Evolutionary conservation across 2,329 filamentous ascomycete genomes (phyloP), one percentile per base, ranked within the genome.

Genomic region (Sclerotinia subarctica): DNA sequence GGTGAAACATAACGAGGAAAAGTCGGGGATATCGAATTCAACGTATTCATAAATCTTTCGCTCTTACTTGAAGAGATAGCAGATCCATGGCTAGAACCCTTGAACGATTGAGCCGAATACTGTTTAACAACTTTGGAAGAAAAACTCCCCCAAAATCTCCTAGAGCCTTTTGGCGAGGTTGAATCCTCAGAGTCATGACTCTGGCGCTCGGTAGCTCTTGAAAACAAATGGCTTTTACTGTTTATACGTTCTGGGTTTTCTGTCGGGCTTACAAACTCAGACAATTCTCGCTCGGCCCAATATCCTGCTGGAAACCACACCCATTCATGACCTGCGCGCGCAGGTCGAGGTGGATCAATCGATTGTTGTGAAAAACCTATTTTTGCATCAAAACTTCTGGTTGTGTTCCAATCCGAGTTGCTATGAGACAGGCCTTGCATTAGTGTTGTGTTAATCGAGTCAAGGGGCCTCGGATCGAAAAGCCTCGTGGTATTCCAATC

Each of bases 231-330:
- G 2, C 26, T n/a, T 62, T 62, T 67, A 17, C 46, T 53, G 35
- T 44, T 67, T 46, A 24, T 63, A 17, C 47, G 47, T 17, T 63
- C 58, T 29, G 32, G 35, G 21, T 29, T 53, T 7, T 21, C 49
- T 29, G 35, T 29, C 17, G 29, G 44, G 56, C 10, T 19, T 44
- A 62, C 35, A 42, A 42, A 17, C 4, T 42, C 64, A 19, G 44
- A 59, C n/a, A 77, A 71, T 70, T 82, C 79, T n/a, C 86, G 80
- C 76, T 88, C 86, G n/a, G 86, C 86, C 85, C 85, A 88, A 74
- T 86, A 88, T 7, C 86, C 86, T 64, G 82, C 83, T 1, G 86
- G 85, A 74, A 85, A 87, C 86, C 85, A 88, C 32, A 88, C 86
- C 86, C 85, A 88, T 78, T 88, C 86, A 73, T 78, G 81, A 52